Evolutionary conservation across 257 asterid genomes (phyloP), one percentile per base, ranked within the genome.

Genomic region (Prunella vulgaris): DNA sequence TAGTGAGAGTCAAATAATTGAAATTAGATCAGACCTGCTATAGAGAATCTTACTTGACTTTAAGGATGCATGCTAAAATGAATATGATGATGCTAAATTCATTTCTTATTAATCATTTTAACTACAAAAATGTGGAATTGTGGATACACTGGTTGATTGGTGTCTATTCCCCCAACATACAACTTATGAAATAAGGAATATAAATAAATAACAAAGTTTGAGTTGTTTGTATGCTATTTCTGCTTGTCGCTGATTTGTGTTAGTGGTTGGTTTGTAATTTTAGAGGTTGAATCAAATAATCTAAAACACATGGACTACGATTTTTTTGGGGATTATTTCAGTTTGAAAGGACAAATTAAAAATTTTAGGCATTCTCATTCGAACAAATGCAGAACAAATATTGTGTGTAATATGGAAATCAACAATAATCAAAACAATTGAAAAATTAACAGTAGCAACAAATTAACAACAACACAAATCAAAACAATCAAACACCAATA

Each of bases 1-100:
- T 15, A 69, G 8, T 14, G 52, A 30, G 49, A 51, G 66, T 27
- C 59, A 74, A 70, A 35, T 51, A 73, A 53, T 21, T 66, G 72
- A 77, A 38, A 77, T 32, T 42, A 53, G 44, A 61, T 67, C 68
- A 53, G 17, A 72, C 38, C 69, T 70, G 64, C 66, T 30, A 33
- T 71, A 14, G 51, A 60, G 68, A 60, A 53, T 61, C 61, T 66
- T 40, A 25, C 48, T 72, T 73, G 76, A 68, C 64, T 69, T 69
- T 33, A 27, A 72, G 46, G 61, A 67, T 68, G 71, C 63, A 33
- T 70, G 12, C 5, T n/a, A n/a, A n/a, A n/a, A n/a, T n/a, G n/a
- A n/a, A n/a, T n/a, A n/a, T n/a, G n/a, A n/a, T n/a, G n/a, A n/a
- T n/a, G n/a, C n/a, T 57, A 46, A 61, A 54, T 30, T 27, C 13